Evolutionary conservation across 306 rosid species (phyloP), one percentile per base, ranked within the genome.

Genomic region (Lupinus albus): DNA sequence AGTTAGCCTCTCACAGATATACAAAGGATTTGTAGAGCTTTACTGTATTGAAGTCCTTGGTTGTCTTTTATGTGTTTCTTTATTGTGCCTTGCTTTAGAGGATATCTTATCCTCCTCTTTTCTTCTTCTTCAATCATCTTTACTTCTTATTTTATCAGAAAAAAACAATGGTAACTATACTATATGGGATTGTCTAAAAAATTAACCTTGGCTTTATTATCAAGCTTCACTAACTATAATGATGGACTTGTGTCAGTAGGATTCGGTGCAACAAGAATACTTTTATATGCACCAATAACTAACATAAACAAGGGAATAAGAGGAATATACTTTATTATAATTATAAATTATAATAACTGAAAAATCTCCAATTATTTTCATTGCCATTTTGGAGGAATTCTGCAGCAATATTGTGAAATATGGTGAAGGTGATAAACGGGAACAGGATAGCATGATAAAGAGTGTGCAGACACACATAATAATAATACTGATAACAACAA

Each of bases 321-420:
- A 45, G 51, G 56, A 4, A 11, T 5, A 11, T n/a, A 65, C 30
- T 13, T 44, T 35, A 57, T 25, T 25, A 16, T 6, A 66, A 53
- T 50, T 25, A 25, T 25, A 25, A 66, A 53, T 50, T 25, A 25
- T 25, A 25, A 25, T 25, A 25, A 25, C 4, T 17, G 33, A 66
- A 65, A 48, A 48, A 11, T 36, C 9, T 21, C 61, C 61, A 25
- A 56, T 30, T 56, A 56, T 7, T 55, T 66, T 25, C 47, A 48
- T 12, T 11, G 38, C 56, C 44, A 52, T 14, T 55, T 41, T 48
- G 30, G 66, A 61, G 35, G 30, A 25, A 25, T 25, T 39, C 52
- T 36, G 20, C 44, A 42, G 54, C 59, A 45, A 61, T 28, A 39
- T 21, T 13, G 47, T 48, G 30, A 4, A 25, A 53, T 35, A 70